phyloP scores from a whole-genome alignment of 768 basidiomycete genomes.

The Stropharia rugosoannulata region DNA sequence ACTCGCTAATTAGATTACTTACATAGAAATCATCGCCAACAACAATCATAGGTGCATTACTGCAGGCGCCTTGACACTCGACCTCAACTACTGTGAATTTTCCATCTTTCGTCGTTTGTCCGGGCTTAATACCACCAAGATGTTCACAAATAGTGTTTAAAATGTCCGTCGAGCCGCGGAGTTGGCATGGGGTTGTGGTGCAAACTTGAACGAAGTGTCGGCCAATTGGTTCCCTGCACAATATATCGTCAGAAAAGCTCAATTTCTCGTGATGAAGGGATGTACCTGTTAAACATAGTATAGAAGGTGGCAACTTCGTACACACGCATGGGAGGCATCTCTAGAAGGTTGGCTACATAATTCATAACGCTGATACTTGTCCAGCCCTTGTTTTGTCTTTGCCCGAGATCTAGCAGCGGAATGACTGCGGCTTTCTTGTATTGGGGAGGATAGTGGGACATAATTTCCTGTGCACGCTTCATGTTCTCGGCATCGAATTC shows the following conservation, averaged over 20 bases:
- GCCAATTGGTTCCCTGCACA: slow-evolving; percentile 84
- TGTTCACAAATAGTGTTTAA: slow-evolving; percentile 81
- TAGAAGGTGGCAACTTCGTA: slow-evolving; percentile 99
- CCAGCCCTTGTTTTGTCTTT: slow-evolving; percentile 98
- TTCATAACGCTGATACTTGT: slow-evolving; percentile 99
- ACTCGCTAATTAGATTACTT: slow-evolving; percentile 24
- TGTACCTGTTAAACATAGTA: slow-evolving; percentile 98
- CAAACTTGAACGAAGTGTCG: slow-evolving; percentile 96
- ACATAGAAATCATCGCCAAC: slow-evolving; percentile 97
- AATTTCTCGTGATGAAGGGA: neutral
- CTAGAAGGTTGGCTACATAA: slow-evolving; percentile 90
- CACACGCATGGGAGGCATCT: slow-evolving; percentile 97
- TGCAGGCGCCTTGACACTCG: slow-evolving; percentile 98
- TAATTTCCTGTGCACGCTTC: slow-evolving; percentile 86
- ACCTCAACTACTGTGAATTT: slow-evolving; percentile 98
- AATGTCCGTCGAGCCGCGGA: slow-evolving; percentile 89
- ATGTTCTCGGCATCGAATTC: slow-evolving; percentile 79
- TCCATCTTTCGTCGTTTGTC: slow-evolving; percentile 91
- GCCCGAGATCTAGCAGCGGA: slow-evolving; percentile 93
- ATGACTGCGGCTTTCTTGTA: slow-evolving; percentile 99
- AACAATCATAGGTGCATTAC: slow-evolving; percentile 96
- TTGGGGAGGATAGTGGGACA: slow-evolving; percentile 91
- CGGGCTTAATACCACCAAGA: slow-evolving; percentile 81
- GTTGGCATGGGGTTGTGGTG: slow-evolving; percentile 98
- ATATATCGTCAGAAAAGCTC: neutral